These are phyloP conservation scores for Juncus effusus DNA, from an alignment of 176 grass and related monocot genomes.

Conservation along the genomic window DNA sequence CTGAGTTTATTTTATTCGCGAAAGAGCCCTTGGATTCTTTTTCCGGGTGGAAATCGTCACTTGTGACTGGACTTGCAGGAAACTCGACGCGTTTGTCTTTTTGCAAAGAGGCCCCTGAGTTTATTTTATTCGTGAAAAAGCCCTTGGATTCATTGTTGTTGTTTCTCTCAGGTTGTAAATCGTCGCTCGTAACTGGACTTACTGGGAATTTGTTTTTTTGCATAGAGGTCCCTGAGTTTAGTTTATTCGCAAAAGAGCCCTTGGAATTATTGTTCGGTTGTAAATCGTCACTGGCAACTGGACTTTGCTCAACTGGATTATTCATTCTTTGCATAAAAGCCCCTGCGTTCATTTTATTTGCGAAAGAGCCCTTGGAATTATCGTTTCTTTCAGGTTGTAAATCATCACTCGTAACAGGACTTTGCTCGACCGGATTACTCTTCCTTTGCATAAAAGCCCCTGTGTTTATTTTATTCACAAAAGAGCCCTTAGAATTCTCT, in stretches of 20 bases:
- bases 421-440: not conserved
- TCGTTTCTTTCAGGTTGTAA: slow-evolving; percentile 25
- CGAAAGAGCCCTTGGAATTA: slow-evolving; percentile 25
- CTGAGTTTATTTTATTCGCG: slow-evolving; percentile 4
- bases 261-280: slow-evolving; percentile 16
- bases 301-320: not conserved
- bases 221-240: too few species aligned
- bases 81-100: slow-evolving; percentile 26
- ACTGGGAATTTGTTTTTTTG: slow-evolving; percentile 21
- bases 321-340: slow-evolving; percentile 2
- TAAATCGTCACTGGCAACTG: slow-evolving; percentile 34
- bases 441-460: slow-evolving; percentile 12
- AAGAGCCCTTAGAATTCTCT: slow-evolving; percentile 39
- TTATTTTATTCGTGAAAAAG: slow-evolving; percentile 13
- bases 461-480: slow-evolving; percentile 23
- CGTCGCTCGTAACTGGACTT: slow-evolving; percentile 39
- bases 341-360: slow-evolving; percentile 19
- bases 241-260: slow-evolving; percentile 29
- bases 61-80: slow-evolving; percentile 35
- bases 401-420: slow-evolving; percentile 7
- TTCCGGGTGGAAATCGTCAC: slow-evolving; percentile 28
- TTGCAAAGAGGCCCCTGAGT: too few species aligned
- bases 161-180: slow-evolving; percentile 22
- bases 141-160: slow-evolving; percentile 26
- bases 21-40: slow-evolving; percentile 28